phyloP scores from a whole-genome alignment of 768 basidiomycete species.

The Suillus variegatus region DNA sequence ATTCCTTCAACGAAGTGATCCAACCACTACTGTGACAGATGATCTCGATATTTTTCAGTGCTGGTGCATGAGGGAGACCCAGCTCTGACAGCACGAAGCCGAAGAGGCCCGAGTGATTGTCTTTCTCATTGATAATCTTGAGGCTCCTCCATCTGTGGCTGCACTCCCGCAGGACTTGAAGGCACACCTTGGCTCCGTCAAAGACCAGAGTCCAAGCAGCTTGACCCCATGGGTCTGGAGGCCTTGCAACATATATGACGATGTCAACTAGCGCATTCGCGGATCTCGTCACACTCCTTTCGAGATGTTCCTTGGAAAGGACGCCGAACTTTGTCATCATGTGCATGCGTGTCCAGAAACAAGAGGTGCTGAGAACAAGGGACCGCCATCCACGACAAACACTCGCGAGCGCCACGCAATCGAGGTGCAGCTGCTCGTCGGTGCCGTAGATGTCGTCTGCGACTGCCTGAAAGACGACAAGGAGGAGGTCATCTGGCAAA shows the following conservation, averaged over 20 bases:
- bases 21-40: not conserved
- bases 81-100: not conserved
- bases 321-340: not conserved
- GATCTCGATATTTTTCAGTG: not conserved
- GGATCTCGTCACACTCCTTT: not conserved
- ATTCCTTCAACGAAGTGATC: not conserved
- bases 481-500: not conserved
- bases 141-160: conserved; percentile 2
- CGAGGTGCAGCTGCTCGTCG: not conserved
- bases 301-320: not conserved
- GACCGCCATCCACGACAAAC: not conserved
- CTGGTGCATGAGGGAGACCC: not conserved
- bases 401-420: not conserved
- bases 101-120: not conserved
- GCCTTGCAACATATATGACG: not conserved
- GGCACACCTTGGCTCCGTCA: not conserved
- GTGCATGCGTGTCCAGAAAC: not conserved
- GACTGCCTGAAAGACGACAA: not conserved
- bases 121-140: not conserved
- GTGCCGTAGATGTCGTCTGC: not conserved
- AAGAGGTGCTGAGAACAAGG: not conserved
- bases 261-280: not conserved
- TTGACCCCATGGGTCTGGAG: not conserved
- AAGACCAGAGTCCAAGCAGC: not conserved
- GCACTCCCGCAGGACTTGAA: not conserved